These are phyloP conservation scores for Phylloporus arenicola DNA, from an alignment of 768 basidiomycete genomes.

Conservation along the genomic window DNA sequence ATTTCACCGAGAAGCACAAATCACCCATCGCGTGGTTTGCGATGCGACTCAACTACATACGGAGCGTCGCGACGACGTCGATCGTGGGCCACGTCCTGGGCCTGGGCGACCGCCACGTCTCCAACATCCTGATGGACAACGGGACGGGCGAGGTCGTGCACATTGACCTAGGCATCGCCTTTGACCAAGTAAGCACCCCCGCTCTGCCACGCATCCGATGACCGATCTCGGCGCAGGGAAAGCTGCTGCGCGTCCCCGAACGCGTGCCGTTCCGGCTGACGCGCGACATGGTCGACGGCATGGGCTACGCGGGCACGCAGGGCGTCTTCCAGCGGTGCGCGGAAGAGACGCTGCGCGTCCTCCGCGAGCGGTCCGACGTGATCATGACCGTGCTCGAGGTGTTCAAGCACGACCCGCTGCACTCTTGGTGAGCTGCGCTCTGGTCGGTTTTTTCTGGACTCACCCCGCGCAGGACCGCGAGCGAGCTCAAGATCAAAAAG, in stretches of 20 bases:
- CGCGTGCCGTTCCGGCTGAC: slow-evolving; percentile 94
- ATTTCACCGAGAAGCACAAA: slow-evolving; percentile 87
- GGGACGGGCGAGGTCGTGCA: slow-evolving; percentile 83
- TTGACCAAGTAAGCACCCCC: slow-evolving; percentile 66
- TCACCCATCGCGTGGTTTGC: slow-evolving; percentile 88
- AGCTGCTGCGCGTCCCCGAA: slow-evolving; percentile 73
- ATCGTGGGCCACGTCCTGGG: slow-evolving; percentile 93
- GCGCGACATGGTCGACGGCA: slow-evolving; percentile 87
- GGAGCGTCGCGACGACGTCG: slow-evolving; percentile 89
- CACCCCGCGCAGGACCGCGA: slow-evolving; percentile 58
- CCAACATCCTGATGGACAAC: slow-evolving; percentile 88
- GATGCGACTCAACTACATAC: slow-evolving; percentile 82
- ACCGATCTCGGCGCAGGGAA: slow-evolving; percentile 50
- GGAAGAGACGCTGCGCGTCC: slow-evolving; percentile 89
- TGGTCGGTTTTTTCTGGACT: neutral
- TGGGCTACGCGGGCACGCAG: slow-evolving; percentile 84
- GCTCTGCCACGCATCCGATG: neutral
- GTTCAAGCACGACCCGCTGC: slow-evolving; percentile 93
- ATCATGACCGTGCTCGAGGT: slow-evolving; percentile 95
- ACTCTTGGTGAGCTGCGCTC: slow-evolving; percentile 64
- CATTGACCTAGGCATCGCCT: slow-evolving; percentile 95
- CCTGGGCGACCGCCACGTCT: slow-evolving; percentile 86
- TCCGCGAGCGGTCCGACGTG: slow-evolving; percentile 78
- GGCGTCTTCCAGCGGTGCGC: slow-evolving; percentile 95
- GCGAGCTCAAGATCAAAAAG: slow-evolving; percentile 64